Conservation (phyloP, 306 rosid genomes). For the Rosa multiflora region DNA sequence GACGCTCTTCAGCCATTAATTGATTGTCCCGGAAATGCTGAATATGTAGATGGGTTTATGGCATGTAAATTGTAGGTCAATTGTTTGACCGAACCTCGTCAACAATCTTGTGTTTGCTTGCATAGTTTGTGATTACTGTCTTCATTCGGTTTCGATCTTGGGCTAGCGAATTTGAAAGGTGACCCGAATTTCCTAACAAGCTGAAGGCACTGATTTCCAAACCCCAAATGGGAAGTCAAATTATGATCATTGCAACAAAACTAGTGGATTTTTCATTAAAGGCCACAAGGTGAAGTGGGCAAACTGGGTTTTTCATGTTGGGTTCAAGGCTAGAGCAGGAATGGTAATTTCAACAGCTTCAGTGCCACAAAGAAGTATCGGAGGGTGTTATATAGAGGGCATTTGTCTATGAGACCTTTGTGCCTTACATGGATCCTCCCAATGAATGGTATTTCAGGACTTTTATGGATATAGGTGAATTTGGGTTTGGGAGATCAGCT, state of each 20-base stretch:
- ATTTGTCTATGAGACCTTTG: constrained; percentile 79
- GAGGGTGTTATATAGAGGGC: constrained; percentile 77
- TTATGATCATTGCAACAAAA: constrained; percentile 27
- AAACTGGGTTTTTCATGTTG: constrained; percentile 77
- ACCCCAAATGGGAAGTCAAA: constrained; percentile 25
- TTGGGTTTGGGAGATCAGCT: constrained; percentile 82
- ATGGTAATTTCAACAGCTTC: constrained; percentile 76
- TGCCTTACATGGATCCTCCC: constrained; percentile 84
- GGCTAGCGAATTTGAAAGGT: too few relatives aligned
- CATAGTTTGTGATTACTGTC: too few relatives aligned
- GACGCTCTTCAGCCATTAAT: constrained; percentile 54
- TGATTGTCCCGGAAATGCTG: constrained; percentile 77
- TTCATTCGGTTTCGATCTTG: too few relatives aligned
- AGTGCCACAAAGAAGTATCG: constrained; percentile 35
- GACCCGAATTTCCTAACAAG: too few relatives aligned
- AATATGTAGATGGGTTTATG: constrained; percentile 3
- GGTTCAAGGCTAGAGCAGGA: constrained; percentile 82
- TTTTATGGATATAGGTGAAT: constrained; percentile 86
- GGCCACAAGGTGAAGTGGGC: constrained; percentile 69
- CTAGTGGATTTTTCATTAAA: constrained; percentile 43
- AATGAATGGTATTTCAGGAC: constrained; percentile 81
- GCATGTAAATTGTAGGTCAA: constrained; percentile 50
- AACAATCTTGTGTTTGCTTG: too few relatives aligned
- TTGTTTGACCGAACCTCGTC: too few relatives aligned
- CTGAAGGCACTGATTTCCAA: constrained; percentile 67